These are phyloP conservation scores for Mentha longifolia DNA, from an alignment of 257 asterid genomes.

Conservation along the genomic window DNA sequence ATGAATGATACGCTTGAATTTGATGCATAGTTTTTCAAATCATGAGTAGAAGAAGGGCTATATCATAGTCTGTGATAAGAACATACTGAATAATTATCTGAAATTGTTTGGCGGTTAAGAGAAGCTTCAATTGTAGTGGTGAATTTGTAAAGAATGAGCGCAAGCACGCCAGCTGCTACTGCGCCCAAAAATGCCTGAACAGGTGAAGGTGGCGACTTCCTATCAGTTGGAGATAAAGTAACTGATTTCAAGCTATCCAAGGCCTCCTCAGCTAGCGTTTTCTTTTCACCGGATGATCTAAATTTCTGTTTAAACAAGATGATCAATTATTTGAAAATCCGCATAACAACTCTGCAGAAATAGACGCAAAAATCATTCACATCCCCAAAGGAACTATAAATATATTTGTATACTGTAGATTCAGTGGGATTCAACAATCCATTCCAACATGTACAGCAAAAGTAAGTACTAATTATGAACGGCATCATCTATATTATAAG, in stretches of 20 bases:
- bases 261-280: conserved; percentile 75
- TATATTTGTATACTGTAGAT: background rate
- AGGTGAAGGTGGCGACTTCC: conserved; percentile 73
- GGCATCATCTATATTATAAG: background rate
- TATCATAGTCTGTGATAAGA: conserved; percentile 16
- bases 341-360: background rate
- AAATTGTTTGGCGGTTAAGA: conserved; percentile 71
- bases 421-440: conserved; percentile 13
- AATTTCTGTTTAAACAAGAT: conserved; percentile 54
- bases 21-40: background rate
- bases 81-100: conserved; percentile 80
- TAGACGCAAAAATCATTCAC: background rate
- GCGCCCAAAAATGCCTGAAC: conserved; percentile 84
- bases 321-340: conserved; percentile 20
- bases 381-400: conserved; percentile 2
- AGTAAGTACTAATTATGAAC: background rate
- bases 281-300: conserved; percentile 72
- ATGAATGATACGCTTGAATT: background rate
- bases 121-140: conserved; percentile 72
- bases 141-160: conserved; percentile 77
- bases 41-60: background rate
- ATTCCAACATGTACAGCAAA: background rate
- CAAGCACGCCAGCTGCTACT: conserved; percentile 70
- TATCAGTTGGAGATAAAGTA: conserved; percentile 50
- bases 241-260: conserved; percentile 70